A percentile compares a stretch with the other conserved stretches of the same genome.
phyloP scores from a whole-genome alignment of 106 monocot genomes.

The Amphibolis antarctica region DNA sequence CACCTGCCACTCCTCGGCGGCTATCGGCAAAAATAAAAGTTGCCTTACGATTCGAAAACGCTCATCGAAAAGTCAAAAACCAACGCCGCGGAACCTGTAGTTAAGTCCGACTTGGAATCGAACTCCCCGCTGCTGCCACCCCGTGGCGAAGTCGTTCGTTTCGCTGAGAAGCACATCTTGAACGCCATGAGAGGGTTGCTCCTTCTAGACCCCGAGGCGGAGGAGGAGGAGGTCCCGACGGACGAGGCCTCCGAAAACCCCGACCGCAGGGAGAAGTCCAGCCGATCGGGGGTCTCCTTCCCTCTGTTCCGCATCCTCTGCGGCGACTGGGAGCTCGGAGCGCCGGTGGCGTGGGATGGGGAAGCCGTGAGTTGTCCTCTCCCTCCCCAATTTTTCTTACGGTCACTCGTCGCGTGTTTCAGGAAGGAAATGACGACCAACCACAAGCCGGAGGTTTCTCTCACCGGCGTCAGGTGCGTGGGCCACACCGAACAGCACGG shows the following conservation, averaged over 20 bases:
- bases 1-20: no score
- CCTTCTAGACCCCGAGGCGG: not conserved
- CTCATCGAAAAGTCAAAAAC: not conserved
- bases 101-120: not conserved
- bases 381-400: no score
- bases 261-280: conserved; percentile 5
- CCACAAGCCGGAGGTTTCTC: no score
- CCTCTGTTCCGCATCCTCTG: no score
- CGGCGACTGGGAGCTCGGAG: no score
- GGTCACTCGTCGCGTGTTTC: no score
- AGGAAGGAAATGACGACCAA: no score
- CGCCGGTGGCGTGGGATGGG: no score
- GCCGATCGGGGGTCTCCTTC: not conserved
- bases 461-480: no score
- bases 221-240: not conserved
- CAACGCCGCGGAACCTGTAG: not conserved
- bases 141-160: not conserved
- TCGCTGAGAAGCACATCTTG: not conserved
- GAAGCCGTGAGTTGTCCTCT: no score
- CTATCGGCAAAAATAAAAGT: no score
- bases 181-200: conserved; percentile 3
- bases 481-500: no score
- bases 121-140: not conserved
- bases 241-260: conserved; percentile 1
- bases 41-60: not conserved